Base-by-base conservation (phyloP, 176 grass and related monocot genomes). In the Avena sativa region DNA sequence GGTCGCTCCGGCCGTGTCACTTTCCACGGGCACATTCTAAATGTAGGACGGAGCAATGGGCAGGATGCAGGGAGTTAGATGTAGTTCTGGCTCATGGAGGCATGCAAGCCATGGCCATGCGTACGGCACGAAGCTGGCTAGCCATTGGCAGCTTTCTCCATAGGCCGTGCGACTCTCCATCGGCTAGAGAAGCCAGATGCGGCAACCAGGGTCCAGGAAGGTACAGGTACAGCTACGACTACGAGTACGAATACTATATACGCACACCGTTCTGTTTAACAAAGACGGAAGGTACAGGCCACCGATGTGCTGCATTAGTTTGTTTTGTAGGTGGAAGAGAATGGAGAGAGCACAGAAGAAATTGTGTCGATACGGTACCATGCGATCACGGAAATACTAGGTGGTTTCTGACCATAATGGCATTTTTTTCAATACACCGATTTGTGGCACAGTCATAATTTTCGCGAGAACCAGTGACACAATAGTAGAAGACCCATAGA, bases 121-220 rank as follows among this genome's bases (percentile, higher is more conserved):
- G 9, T 61, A 30, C 28, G 28, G 61, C 82, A 89, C 68, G 21
- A 89, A 74, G 10, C 13, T 6, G 12, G 8, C 32, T 47, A 23
- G 47, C 57, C 67, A 89, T 89, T 89, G 87, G 87, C n/a, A 17
- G 57, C 75, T 85, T 80, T 85, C 51, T 1, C 3, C 13, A 16
- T 47, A 64, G 43, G 83, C 56, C 83, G 4, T 32, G 66, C 65
- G 71, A 20, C 81, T 20, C 53, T 20, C 9, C 2, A 43, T 10
- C 7, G 47, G 58, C 7, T 43, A 10, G 61, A 64, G 61, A 64
- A 11, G 40, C 2, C 9, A 13, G 28, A 84, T 21, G 81, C 87
- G 74, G 87, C 81, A 19, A 8, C 36, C 2, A 48, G 71, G 23
- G 28, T 30, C 28, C 28, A 30, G 28, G 28, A 2, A 30, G 28